phyloP scores from a whole-genome alignment of 345 rosid genomes.

The Excoecaria agallocha region DNA sequence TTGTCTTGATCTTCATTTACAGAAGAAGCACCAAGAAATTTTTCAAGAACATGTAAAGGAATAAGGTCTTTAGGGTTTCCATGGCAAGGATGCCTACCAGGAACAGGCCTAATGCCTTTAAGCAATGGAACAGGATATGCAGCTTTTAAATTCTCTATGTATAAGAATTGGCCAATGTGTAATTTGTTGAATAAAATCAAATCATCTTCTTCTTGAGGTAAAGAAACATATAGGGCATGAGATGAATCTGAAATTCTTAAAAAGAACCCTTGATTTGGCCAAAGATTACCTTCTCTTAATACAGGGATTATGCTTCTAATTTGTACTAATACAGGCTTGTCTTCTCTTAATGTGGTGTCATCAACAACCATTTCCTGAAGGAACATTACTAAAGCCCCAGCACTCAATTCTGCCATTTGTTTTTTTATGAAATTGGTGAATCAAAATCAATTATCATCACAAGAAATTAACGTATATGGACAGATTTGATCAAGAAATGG shows the following conservation, averaged over 20 bases:
- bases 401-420: constrained; percentile 44
- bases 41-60: constrained; percentile 42
- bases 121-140: constrained; percentile 68
- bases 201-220: constrained; percentile 61
- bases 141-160: constrained; percentile 53
- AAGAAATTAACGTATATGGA: not conserved
- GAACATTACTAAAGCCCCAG: constrained; percentile 63
- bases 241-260: constrained; percentile 60
- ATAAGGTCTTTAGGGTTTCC: constrained; percentile 53
- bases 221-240: constrained; percentile 57
- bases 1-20: constrained; percentile 11
- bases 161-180: constrained; percentile 57
- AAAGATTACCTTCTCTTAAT: constrained; percentile 58
- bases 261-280: constrained; percentile 76
- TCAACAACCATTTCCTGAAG: constrained; percentile 47
- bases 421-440: not conserved
- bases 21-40: constrained; percentile 36
- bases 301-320: constrained; percentile 74
- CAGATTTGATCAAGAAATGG: not conserved
- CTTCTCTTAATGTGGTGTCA: constrained; percentile 28
- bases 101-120: constrained; percentile 57
- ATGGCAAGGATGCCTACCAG: constrained; percentile 46
- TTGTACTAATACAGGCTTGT: constrained; percentile 55
- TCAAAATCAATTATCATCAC: not conserved
- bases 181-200: constrained; percentile 56